Conservation (phyloP, 148 eudicot genomes). For the Nyssa sinensis region DNA sequence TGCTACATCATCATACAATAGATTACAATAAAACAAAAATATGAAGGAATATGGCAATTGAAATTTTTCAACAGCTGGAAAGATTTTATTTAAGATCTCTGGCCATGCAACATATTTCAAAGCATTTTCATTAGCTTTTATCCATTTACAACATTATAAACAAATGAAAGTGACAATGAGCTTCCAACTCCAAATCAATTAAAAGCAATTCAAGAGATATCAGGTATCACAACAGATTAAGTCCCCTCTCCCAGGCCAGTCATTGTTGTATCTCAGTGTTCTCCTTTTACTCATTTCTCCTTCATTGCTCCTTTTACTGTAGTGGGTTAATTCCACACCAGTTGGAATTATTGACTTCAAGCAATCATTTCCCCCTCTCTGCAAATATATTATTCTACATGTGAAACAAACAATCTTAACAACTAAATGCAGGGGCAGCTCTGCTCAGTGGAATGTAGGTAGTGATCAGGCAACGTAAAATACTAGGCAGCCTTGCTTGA, state of each 20-base stretch:
- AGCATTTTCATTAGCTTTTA: neutral
- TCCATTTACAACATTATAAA: neutral
- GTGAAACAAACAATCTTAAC: too few relatives aligned
- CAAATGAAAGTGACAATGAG: neutral
- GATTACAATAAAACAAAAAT: neutral
- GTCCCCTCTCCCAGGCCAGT: neutral
- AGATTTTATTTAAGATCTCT: neutral
- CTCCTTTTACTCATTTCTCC: slow-evolving; percentile 6
- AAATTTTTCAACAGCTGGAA: neutral
- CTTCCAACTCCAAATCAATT: neutral
- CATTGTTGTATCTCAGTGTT: neutral
- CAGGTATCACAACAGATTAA: too few relatives aligned
- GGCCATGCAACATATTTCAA: neutral
- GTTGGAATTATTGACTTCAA: neutral
- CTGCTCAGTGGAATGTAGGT: neutral
- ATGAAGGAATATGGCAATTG: neutral
- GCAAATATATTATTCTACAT: neutral
- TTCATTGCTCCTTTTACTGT: slow-evolving; percentile 32
- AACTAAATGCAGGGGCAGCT: neutral
- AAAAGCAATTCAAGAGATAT: neutral
- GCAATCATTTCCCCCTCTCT: neutral
- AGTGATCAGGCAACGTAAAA: too few relatives aligned
- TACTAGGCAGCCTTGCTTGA: too few relatives aligned
- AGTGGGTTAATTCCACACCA: neutral
- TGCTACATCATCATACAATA: neutral